Conservation (phyloP, 805 yeast genomes). For the Saccharomycopsis fermentans region DNA sequence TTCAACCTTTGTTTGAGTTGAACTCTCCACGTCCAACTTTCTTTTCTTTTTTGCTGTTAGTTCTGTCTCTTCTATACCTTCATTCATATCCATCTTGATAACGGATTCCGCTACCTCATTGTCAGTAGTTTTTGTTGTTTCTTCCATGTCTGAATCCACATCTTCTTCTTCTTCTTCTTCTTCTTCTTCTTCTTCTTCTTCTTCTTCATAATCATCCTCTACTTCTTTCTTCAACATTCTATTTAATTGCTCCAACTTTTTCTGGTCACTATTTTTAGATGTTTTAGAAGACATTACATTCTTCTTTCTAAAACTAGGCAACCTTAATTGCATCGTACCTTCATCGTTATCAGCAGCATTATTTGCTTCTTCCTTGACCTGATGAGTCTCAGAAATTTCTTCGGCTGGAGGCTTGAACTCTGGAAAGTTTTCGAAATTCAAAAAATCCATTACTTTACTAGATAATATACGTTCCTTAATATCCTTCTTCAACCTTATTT, state of each 20-base stretch:
- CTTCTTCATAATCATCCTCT: constrained; percentile 8
- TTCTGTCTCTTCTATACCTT: constrained; percentile 12
- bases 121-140: constrained; percentile 7
- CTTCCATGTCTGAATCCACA: constrained; percentile 21
- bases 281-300: constrained; percentile 19
- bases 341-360: constrained; percentile 4
- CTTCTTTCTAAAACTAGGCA: constrained; percentile 20
- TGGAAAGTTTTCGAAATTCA: constrained; percentile 52
- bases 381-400: neutral
- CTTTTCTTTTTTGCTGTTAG: constrained; percentile 8
- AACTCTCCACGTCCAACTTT: neutral
- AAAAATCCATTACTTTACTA: constrained; percentile 50
- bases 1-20: neutral
- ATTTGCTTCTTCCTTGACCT: neutral
- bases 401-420: constrained; percentile 26
- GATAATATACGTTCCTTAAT: constrained; percentile 64
- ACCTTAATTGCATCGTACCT: constrained; percentile 20
- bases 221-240: constrained; percentile 21
- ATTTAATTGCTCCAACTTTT: constrained; percentile 22
- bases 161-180: constrained; percentile 15
- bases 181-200: constrained; percentile 15
- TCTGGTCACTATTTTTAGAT: constrained; percentile 23
- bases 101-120: constrained; percentile 3
- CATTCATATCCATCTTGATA: neutral
- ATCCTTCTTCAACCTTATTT: constrained; percentile 54